A percentile compares a stretch with the other conserved stretches of the same genome.
phyloP scores from a whole-genome alignment of 2,329 filamentous ascomycete species.

The Truncatella angustata region DNA sequence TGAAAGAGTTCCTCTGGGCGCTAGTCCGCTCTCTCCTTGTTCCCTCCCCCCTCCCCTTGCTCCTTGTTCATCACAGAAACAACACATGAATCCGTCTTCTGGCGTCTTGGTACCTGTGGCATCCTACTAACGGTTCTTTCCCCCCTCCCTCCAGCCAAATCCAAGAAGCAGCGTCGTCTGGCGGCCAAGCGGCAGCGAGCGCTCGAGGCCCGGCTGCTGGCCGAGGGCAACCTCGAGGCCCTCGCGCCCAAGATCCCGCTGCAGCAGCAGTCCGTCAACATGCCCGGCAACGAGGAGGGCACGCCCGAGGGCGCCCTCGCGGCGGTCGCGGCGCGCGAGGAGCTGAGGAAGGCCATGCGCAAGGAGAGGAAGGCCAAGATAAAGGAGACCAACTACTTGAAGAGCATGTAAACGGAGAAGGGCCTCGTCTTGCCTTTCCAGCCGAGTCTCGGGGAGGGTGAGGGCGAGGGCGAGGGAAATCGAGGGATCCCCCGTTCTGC shows the following conservation, averaged over 20 bases:
- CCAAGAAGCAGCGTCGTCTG: constrained; percentile 73
- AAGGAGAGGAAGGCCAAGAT: constrained; percentile 72
- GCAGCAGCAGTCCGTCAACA: constrained; percentile 75
- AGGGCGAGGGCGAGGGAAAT: background rate
- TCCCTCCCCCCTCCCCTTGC: background rate
- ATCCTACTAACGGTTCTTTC: too few species aligned
- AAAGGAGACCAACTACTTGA: constrained; percentile 84
- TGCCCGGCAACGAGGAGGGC: constrained; percentile 51
- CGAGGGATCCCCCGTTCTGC: background rate
- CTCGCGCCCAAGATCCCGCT: constrained; percentile 70
- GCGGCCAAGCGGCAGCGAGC: constrained; percentile 64
- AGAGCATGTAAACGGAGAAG: constrained; percentile 71
- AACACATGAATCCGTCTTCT: too few species aligned
- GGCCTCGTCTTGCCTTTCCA: too few species aligned
- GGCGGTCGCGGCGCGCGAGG: constrained; percentile 52
- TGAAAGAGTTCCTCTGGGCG: too few species aligned
- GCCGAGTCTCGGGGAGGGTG: too few species aligned
- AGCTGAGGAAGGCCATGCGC: constrained; percentile 70
- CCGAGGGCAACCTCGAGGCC: constrained; percentile 64
- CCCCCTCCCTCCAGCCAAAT: constrained; percentile 68
- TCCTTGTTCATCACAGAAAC: background rate
- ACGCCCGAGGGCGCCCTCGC: constrained; percentile 43
- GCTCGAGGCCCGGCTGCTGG: constrained; percentile 57
- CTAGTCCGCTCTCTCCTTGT: too few species aligned
- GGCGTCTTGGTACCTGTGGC: too few species aligned